Base-by-base conservation (phyloP, 768 basidiomycete genomes). In the Mycena maculata region DNA sequence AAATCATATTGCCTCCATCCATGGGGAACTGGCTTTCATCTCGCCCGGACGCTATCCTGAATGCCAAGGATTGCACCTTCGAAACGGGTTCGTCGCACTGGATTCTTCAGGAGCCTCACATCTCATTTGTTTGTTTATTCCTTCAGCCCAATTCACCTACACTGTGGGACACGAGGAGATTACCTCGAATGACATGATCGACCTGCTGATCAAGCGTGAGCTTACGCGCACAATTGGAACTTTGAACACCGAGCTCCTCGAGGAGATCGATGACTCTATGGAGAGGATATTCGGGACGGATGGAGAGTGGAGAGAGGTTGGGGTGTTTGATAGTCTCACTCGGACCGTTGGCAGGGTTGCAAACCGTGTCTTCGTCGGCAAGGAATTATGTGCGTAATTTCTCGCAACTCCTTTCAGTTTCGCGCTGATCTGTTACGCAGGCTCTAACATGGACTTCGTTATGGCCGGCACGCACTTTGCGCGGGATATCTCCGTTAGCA, bases 41-140 rank as follows among this genome's bases (percentile, higher is more conserved):
- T 3, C 28, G 36, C 4, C 65, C 69, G 9, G 60, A 67, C 36
- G 65, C 38, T 3, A 31, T 70, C 27, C 28, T 70, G 9, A 67
- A 70, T 27, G 69, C 69, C 27, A 67, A 70, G 38, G 55, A 70
- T 33, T 66, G 64, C 65, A 70, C 65, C 1, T 70, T 67, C 27
- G 52, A 70, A 30, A 70, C 44, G 22, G 63, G 68, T 69, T 30
- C 22, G 54, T 45, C 30, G 36, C 18, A 23, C 23, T 15, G n/a
- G 7, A 48, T 36, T 22, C 20, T 39, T 31, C 22, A n/a, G n/a
- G n/a, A n/a, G 2, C 3, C 3, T 11, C 27, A 3, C 2, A 25
- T 30, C 8, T 13, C 4, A 49, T 54, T 9, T 8, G 7, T 20
- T 41, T 27, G 13, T 36, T 13, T n/a, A n/a, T 15, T 5, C 23